Evolutionary conservation across 352 stramenopile genomes (phyloP).

Genomic region (Aphanomyces invadans): DNA sequence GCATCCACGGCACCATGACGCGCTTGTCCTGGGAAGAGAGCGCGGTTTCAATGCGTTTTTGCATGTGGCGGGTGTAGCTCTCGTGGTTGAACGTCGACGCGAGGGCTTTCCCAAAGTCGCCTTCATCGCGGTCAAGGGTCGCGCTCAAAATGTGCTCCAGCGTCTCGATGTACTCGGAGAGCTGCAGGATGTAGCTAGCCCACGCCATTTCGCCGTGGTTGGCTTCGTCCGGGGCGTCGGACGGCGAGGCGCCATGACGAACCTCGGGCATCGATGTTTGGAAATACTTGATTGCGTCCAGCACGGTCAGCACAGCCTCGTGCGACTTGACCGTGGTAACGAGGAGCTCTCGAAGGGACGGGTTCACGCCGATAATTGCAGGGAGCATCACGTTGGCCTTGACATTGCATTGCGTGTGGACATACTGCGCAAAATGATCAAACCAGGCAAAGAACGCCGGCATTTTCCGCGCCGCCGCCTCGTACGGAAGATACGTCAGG

Average conservation of each 20-base stretch:
- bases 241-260: too few relatives aligned
- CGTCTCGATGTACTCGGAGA: slow-evolving; percentile 12
- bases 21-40: background rate
- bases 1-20: slow-evolving; percentile 20
- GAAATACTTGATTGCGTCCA: slow-evolving; percentile 11
- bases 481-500: background rate
- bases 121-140: slow-evolving; percentile 12
- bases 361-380: background rate
- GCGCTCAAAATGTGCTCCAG: slow-evolving; percentile 6
- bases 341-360: background rate
- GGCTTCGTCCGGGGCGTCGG: too few relatives aligned
- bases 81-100: slow-evolving; percentile 3
- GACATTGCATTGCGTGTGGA: background rate
- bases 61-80: background rate
- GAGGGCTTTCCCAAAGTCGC: slow-evolving; percentile 1
- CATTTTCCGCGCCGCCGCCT: background rate
- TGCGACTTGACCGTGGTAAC: background rate
- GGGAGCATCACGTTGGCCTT: background rate
- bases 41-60: slow-evolving; percentile 7
- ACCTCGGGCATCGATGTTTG: too few relatives aligned
- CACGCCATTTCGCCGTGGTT: background rate
- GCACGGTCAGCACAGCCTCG: background rate
- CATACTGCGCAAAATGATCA: background rate
- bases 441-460: slow-evolving; percentile 13
- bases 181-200: slow-evolving; percentile 7